A percentile compares a stretch with the other conserved stretches of the same genome.
Evolutionary conservation across 192 early-diverging fungal species (phyloP).

Genomic region (Chytriomyces confervae): DNA sequence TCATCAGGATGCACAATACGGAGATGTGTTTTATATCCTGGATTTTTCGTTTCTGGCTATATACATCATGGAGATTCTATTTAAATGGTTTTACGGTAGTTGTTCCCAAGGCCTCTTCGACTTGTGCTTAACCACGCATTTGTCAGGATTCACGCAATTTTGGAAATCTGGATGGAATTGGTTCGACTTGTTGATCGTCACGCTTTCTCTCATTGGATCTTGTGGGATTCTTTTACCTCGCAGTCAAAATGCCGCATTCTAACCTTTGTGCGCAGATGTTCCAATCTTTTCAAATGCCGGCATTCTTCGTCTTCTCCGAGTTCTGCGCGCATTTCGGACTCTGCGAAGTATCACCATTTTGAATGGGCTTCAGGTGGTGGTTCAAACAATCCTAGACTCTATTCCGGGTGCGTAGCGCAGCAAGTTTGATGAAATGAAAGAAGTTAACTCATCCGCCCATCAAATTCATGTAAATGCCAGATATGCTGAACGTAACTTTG

Average conservation of each 20-base stretch:
- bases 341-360: slow-evolving; percentile 37
- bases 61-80: slow-evolving; percentile 46
- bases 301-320: slow-evolving; percentile 41
- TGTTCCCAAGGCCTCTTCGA: background rate
- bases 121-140: too few relatives aligned
- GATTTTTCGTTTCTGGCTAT: slow-evolving; percentile 43
- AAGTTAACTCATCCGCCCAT: background rate
- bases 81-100: slow-evolving; percentile 48
- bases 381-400: slow-evolving; percentile 45
- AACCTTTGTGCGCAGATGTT: slow-evolving; percentile 13
- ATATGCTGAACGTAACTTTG: slow-evolving; percentile 50
- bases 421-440: background rate
- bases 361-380: slow-evolving; percentile 45
- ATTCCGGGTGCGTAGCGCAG: slow-evolving; percentile 23
- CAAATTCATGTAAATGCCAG: slow-evolving; percentile 19
- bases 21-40: slow-evolving; percentile 35
- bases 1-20: slow-evolving; percentile 29
- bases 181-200: slow-evolving; percentile 39
- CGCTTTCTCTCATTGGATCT: slow-evolving; percentile 23
- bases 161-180: slow-evolving; percentile 48
- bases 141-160: slow-evolving; percentile 34
- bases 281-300: slow-evolving; percentile 17
- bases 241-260: background rate
- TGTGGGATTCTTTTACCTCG: background rate
- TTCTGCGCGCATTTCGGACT: slow-evolving; percentile 42